Evolutionary conservation across 371 early-diverging fungal species (phyloP).

Genomic region (Mucor racemosus): DNA sequence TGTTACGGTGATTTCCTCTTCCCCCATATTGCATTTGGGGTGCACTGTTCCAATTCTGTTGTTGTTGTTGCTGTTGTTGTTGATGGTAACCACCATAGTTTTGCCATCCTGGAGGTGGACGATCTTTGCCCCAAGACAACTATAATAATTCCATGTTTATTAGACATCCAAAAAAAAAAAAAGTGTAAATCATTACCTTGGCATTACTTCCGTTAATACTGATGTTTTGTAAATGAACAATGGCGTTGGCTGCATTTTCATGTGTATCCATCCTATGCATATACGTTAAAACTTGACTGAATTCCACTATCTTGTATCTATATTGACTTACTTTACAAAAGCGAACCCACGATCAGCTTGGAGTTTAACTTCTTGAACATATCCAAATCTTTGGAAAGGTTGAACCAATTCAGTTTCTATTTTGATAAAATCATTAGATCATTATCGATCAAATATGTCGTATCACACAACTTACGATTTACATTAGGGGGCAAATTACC

Average conservation of each 20-base stretch:
- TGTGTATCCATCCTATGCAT: conserved; percentile 79
- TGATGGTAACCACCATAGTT: conserved; percentile 25
- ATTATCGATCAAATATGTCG: not conserved
- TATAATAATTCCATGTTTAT: not conserved
- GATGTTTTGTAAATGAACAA: conserved; percentile 77
- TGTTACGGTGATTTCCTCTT: conserved; percentile 15
- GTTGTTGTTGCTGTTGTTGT: conserved; percentile 19
- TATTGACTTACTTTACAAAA: conserved; percentile 73
- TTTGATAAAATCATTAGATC: conserved; percentile 28
- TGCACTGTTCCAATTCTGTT: conserved; percentile 27
- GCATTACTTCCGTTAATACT: conserved; percentile 74
- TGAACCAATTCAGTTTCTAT: conserved; percentile 29
- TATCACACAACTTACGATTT: conserved; percentile 22
- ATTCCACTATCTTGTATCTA: not conserved
- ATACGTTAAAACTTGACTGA: not conserved
- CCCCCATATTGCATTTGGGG: conserved; percentile 15
- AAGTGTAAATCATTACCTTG: conserved; percentile 29
- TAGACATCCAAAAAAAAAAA: not conserved
- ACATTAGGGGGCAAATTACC: conserved; percentile 79
- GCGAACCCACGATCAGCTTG: conserved; percentile 93
- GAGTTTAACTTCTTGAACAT: conserved; percentile 78
- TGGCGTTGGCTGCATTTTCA: conserved; percentile 88
- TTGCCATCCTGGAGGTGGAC: conserved; percentile 45
- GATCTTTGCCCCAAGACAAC: conserved; percentile 92
- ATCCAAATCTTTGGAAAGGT: conserved; percentile 78